Evolutionary conservation across 2,329 filamentous ascomycete genomes (phyloP), one percentile per base, ranked within the genome.

Genomic region (Exophiala sideris): DNA sequence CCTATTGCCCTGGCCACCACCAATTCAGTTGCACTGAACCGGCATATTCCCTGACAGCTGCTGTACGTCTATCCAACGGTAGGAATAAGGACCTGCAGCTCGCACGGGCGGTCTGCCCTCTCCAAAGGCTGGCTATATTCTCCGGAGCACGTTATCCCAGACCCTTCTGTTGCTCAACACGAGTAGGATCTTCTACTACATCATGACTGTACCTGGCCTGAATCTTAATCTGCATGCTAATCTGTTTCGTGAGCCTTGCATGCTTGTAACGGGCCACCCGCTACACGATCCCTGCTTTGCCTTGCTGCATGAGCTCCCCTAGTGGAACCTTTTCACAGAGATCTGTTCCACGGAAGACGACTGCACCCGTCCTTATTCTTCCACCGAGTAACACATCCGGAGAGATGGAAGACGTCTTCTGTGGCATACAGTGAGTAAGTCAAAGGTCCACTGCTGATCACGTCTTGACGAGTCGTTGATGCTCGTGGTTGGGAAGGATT

Each of bases 191-290:
- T 21, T 33, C 21, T 12, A 55, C 41, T 52, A 60, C 60, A 62
- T 62, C 60, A 62, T 59, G 54, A 62, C 55, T 62, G 42, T 42
- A 24, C 39, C 42, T 57, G 48, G 54, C 21, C 21, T n/a, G 39
- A 57, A 59, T 57, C 51, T 35, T 52, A 59, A 48, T 45, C 14
- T 21, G 41, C 14, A 29, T 48, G 39, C 59, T 51, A 57, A 29
- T 40, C 50, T 41, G 14, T 40, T 52, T 54, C 41, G 32, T 47
- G 41, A 24, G 24, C 29, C 21, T 24, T 39, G 34, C 33, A 46
- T 45, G 34, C 48, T 35, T 41, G 35, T 36, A 29, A 24, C 14
- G 16, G 16, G 36, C 18, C 29, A 41, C 47, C 35, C 45, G 8
- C 40, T 40, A 21, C 33, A 38, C 29, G 38, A 46, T 49, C 32